phyloP scores from a whole-genome alignment of 176 grass and related monocot species.

The Dactylis glomerata region DNA sequence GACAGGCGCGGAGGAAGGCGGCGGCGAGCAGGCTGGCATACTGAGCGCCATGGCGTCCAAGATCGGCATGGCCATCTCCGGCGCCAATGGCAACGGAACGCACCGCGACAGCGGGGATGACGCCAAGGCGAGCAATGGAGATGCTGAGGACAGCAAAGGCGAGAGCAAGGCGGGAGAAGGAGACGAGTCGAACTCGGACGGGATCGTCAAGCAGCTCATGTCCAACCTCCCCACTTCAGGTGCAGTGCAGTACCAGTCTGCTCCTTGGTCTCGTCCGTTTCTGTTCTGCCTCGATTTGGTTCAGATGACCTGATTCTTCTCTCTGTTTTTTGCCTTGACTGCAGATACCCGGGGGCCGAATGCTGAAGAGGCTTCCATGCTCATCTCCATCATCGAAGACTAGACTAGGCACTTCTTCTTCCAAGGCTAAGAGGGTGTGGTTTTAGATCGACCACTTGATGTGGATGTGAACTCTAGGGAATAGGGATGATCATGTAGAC shows the following conservation, averaged over 20 bases:
- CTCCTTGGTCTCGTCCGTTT: not conserved
- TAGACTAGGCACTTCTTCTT: conserved; percentile 34
- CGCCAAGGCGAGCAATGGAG: conserved; percentile 7
- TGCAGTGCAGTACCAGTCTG: not conserved
- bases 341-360: conserved; percentile 38
- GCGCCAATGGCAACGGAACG: not conserved
- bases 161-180: not conserved
- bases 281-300: not conserved
- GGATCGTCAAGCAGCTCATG: conserved; percentile 35
- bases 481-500: not conserved
- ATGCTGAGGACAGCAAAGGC: not conserved
- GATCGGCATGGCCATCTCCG: conserved; percentile 39
- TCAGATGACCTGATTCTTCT: not conserved
- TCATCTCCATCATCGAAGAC: conserved; percentile 58
- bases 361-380: conserved; percentile 54
- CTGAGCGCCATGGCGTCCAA: conserved; percentile 41
- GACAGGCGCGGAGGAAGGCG: not conserved
- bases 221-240: conserved; percentile 36
- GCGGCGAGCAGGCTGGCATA: conserved; percentile 23
- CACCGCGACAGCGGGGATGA: not conserved
- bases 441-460: not conserved
- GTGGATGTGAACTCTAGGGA: not conserved
- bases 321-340: not conserved
- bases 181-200: not conserved
- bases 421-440: not conserved